Evolutionary conservation across 1,139 yeast genomes (phyloP).

Genomic region (Hemisphaericaspora lyxosophila): DNA sequence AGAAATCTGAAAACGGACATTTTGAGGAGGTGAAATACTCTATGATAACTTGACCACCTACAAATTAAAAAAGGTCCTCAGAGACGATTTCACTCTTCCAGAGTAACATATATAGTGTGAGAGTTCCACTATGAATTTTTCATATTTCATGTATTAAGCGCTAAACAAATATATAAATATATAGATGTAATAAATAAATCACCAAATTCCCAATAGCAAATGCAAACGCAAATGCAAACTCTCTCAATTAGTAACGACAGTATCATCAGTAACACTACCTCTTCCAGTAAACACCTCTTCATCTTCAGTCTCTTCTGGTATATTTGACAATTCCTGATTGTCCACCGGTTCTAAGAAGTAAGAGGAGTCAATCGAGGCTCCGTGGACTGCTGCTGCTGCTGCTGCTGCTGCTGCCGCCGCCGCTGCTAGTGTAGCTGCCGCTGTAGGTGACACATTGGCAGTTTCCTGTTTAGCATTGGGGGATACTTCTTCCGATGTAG

Average conservation of each 20-base stretch:
- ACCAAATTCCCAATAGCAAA: not conserved
- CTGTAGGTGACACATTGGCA: not conserved
- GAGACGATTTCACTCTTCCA: too few relatives aligned
- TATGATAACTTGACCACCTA: too few relatives aligned
- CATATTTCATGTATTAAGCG: too few relatives aligned
- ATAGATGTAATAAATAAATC: not conserved
- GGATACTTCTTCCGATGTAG: not conserved
- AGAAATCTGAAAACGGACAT: too few relatives aligned
- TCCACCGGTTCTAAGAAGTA: conserved; percentile 6
- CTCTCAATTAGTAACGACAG: not conserved
- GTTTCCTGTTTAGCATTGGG: not conserved
- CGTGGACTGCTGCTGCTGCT: conserved; percentile 2
- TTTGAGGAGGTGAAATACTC: too few relatives aligned
- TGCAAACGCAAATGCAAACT: not conserved
- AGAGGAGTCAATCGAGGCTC: conserved; percentile 4
- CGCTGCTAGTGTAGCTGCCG: not conserved
- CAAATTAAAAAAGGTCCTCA: too few relatives aligned
- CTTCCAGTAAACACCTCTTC: conserved; percentile 10
- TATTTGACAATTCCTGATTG: conserved; percentile 10
- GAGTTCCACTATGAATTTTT: too few relatives aligned
- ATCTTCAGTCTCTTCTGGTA: conserved; percentile 14
- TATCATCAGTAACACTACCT: conserved; percentile 8
- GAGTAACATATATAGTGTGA: too few relatives aligned
- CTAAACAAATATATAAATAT: too few relatives aligned
- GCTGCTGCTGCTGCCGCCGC: not conserved